phyloP scores from a whole-genome alignment of 768 basidiomycete species.

The Mycena latifolia region DNA sequence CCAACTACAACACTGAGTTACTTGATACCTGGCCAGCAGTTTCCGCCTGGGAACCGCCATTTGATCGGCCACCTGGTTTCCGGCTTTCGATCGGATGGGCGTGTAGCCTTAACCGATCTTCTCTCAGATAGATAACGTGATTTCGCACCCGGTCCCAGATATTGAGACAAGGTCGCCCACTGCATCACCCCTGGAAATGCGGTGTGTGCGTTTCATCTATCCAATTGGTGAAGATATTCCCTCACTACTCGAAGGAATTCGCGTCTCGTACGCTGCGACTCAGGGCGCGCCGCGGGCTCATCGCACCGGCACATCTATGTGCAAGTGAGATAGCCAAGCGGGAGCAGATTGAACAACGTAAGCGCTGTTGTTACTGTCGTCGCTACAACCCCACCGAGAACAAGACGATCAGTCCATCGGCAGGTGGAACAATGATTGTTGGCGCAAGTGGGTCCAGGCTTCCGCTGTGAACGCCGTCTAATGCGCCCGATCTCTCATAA shows the following conservation, averaged over 20 bases:
- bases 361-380: neutral
- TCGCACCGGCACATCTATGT: no score
- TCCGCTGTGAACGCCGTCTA: slow-evolving; percentile 1
- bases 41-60: no score
- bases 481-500: slow-evolving; percentile 6
- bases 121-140: slow-evolving; percentile 4
- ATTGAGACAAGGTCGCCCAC: slow-evolving; percentile 1
- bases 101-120: slow-evolving; percentile 12
- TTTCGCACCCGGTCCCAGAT: neutral
- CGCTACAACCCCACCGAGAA: slow-evolving; percentile 10
- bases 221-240: no score
- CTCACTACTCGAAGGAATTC: no score
- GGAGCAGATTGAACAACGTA: no score
- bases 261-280: neutral
- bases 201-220: no score
- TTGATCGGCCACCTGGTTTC: no score
- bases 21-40: no score
- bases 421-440: slow-evolving; percentile 12
- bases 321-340: neutral
- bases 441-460: slow-evolving; percentile 23
- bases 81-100: no score
- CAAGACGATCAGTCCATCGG: slow-evolving; percentile 6
- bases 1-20: no score
- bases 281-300: neutral
- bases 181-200: neutral